Evolutionary conservation across 2,329 filamentous ascomycete species (phyloP), one percentile per base, ranked within the genome.

Genomic region (Tolypocladium endophyticum): DNA sequence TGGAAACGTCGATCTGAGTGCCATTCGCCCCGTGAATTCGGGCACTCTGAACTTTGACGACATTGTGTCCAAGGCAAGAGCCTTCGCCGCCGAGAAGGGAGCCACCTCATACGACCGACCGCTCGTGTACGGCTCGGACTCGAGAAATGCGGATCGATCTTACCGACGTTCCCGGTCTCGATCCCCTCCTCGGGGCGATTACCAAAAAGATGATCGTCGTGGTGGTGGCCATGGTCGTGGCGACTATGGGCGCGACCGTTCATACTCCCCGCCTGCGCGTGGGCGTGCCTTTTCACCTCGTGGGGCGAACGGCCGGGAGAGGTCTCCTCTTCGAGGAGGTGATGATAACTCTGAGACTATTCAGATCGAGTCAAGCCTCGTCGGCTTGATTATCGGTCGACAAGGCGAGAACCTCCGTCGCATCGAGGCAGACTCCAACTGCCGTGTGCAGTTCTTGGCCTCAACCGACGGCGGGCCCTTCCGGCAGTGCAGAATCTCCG

Each of bases 361-460:
- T 65, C 84, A 88, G 67, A 91, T 96, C 68, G 91, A 96, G 70
- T 91, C 90, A 28, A 89, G 86, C 67, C 81, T 96, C 55, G 92
- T 96, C 57, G 92, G 92, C 50, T 79, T 96, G 39, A 95, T 96
- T 68, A 96, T 96, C 70, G 92, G 92, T 58, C 86, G 92, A 61
- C 89, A 92, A 69, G 92, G 92, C 65, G 92, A 96, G 76, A 96
- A 95, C 67, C 78, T 96, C 52, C 82, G 90, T 65, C 87, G 90
- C 61, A 90, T 96, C 64, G 92, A 96, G 73, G 79, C 84, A 54
- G 90, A 95, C 67, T 91, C 88, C 55, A 85, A 85, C 58, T 92
- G 91, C 66, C 83, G 92, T 61, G 91, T 96, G 33, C 92, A 96
- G 74, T 96, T 96, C 71, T 81, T 96, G 61, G 88, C 91, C 39